Conservation (phyloP, 148 eudicot species). For the Nyssa sinensis region DNA sequence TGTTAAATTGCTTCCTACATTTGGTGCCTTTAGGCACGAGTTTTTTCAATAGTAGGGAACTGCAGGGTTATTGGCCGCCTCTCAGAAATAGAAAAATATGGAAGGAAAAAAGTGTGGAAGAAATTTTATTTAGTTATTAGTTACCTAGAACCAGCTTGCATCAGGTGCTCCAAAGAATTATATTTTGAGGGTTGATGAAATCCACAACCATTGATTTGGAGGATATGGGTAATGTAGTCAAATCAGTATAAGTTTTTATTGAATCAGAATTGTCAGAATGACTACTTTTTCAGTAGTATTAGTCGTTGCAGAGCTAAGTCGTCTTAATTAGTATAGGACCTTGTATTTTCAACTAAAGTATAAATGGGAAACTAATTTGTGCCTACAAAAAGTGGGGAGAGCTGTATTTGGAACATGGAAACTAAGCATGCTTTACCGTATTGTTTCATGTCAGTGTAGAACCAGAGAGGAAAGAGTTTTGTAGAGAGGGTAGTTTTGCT, state of each 20-base stretch:
- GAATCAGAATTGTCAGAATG: neutral
- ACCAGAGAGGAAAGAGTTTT: too few species aligned
- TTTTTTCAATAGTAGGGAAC: neutral
- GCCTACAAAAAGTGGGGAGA: too few species aligned
- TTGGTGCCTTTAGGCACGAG: neutral
- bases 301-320: too few species aligned
- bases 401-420: too few species aligned
- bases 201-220: neutral
- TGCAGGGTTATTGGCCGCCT: neutral
- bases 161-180: neutral
- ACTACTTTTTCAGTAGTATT: too few species aligned
- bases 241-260: neutral
- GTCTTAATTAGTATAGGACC: too few species aligned
- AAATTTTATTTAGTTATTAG: neutral
- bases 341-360: too few species aligned
- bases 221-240: neutral
- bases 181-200: too few species aligned
- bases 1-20: slow-evolving; percentile 9
- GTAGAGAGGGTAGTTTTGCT: too few species aligned
- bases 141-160: neutral
- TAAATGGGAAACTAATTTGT: too few species aligned
- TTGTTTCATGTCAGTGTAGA: too few species aligned
- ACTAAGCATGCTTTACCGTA: too few species aligned
- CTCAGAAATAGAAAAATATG: neutral
- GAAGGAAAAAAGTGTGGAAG: neutral